A percentile compares a stretch with the other conserved stretches of the same genome.
These are phyloP conservation scores for Neophaeococcomyces aloes DNA, from an alignment of 2,329 filamentous ascomycete species.

Conservation along the genomic window DNA sequence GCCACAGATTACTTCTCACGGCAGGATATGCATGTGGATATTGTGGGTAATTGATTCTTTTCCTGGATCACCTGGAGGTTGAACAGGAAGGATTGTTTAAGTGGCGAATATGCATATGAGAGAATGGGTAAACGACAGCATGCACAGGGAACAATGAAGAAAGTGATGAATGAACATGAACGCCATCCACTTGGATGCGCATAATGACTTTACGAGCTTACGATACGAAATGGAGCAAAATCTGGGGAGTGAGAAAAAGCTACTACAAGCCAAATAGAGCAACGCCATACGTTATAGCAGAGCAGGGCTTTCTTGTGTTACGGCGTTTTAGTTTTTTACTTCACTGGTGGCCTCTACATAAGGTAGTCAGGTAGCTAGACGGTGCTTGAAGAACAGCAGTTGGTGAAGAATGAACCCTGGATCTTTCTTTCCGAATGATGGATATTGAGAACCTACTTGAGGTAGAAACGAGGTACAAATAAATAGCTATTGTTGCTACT, in stretches of 20 bases:
- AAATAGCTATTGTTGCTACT: no score
- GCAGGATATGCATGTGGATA: not conserved
- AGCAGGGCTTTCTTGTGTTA: not conserved
- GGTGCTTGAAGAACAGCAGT: not conserved
- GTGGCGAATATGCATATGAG: conserved; percentile 1
- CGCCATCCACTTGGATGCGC: conserved; percentile 5
- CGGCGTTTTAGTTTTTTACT: no score
- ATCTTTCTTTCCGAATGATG: no score
- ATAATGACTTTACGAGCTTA: conserved; percentile 8
- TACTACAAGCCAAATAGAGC: not conserved
- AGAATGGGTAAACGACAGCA: not conserved
- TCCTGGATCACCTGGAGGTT: not conserved
- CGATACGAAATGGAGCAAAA: not conserved
- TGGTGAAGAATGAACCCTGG: not conserved
- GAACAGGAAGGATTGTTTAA: not conserved
- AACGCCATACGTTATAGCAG: no score
- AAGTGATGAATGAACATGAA: not conserved
- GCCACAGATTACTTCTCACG: not conserved
- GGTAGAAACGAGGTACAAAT: no score
- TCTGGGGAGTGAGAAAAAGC: not conserved
- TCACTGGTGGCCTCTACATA: no score
- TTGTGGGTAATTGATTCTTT: not conserved
- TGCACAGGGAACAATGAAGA: not conserved
- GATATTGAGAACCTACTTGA: no score
- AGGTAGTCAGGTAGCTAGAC: no score